Conservation (phyloP, 495 filamentous ascomycete species). For the Pyrenopolyporus hunteri region DNA sequence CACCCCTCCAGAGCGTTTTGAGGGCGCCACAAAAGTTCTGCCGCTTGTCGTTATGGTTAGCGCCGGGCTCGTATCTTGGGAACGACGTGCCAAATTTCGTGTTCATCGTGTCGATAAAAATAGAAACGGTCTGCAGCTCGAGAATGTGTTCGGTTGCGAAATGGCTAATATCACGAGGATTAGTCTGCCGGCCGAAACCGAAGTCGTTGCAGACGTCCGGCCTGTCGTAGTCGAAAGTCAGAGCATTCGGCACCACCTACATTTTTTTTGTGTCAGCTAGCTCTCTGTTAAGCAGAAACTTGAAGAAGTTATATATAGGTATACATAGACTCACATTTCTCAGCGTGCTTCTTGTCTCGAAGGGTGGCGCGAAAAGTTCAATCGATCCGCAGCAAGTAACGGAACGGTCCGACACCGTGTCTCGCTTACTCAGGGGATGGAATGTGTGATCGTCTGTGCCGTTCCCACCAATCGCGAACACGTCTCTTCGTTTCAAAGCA, state of each 20-base stretch:
- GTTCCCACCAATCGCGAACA: not conserved
- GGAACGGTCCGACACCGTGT: not conserved
- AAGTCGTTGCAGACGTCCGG: not conserved
- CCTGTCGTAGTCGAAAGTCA: not conserved
- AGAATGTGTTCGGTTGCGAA: not conserved
- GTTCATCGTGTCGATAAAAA: not conserved
- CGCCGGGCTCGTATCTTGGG: not conserved
- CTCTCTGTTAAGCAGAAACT: not conserved
- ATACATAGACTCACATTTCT: not conserved
- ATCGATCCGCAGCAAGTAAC: not conserved
- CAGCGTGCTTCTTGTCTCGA: not conserved
- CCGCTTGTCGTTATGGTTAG: not conserved
- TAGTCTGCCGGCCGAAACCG: not conserved
- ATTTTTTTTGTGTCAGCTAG: not conserved
- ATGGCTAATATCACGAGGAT: not conserved
- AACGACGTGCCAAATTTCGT: not conserved
- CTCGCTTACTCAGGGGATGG: not conserved
- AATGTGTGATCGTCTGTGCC: not conserved
- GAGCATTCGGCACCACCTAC: not conserved
- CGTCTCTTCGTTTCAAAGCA: not conserved
- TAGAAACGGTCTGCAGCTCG: not conserved
- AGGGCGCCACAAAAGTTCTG: not conserved
- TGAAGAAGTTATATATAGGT: too few species aligned
- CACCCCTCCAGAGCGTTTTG: not conserved
- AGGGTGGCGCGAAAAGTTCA: not conserved